Evolutionary conservation across 805 yeast species (phyloP).

Genomic region (Myxozyma melibiosi): DNA sequence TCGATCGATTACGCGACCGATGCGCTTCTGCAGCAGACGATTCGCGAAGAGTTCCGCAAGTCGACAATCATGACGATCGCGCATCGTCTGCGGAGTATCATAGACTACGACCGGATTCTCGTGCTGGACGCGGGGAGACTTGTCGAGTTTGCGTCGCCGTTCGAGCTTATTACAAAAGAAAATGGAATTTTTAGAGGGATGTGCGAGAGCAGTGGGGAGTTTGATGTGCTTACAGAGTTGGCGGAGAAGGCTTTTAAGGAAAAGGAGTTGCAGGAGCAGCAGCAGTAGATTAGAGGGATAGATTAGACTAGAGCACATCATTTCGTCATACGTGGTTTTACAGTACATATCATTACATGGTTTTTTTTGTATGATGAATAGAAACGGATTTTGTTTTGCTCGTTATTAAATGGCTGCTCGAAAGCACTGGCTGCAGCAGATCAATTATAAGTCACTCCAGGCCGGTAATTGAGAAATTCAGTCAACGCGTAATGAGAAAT

Average conservation of each 20-base stretch:
- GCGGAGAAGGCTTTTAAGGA: conserved; percentile 58
- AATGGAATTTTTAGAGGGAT: conserved; percentile 46
- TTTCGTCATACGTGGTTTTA: no score
- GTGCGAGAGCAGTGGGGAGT: conserved; percentile 74
- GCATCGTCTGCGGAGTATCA: conserved; percentile 70
- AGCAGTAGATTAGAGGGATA: neutral
- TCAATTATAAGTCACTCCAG: no score
- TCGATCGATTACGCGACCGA: conserved; percentile 75
- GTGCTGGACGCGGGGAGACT: conserved; percentile 81
- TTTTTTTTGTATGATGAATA: no score
- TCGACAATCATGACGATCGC: conserved; percentile 75
- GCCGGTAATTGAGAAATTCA: no score
- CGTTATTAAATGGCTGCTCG: no score
- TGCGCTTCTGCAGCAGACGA: conserved; percentile 60
- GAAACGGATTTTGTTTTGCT: no score
- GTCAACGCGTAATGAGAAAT: no score
- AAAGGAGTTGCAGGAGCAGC: conserved; percentile 35
- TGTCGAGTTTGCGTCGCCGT: conserved; percentile 67
- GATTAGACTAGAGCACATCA: no score
- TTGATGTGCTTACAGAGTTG: conserved; percentile 68
- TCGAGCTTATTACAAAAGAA: conserved; percentile 56
- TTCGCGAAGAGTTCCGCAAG: conserved; percentile 56
- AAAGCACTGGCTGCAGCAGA: no score
- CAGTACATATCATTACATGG: no score
- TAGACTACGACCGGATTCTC: conserved; percentile 71